Conservation (phyloP, 2,329 filamentous ascomycete genomes). For the Fusarium sp. region DNA sequence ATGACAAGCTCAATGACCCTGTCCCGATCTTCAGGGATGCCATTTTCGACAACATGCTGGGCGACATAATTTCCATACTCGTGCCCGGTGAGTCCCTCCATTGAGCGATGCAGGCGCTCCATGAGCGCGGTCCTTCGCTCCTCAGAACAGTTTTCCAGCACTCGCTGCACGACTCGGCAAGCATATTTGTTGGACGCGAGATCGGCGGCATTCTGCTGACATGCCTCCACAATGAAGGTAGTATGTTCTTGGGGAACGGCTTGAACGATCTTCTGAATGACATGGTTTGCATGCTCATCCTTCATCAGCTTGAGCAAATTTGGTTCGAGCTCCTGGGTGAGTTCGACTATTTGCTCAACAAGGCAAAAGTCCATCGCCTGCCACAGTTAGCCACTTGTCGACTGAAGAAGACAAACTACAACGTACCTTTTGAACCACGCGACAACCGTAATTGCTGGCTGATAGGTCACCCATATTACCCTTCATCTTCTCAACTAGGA, state of each 20-base stretch:
- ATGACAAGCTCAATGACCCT: slow-evolving; percentile 83
- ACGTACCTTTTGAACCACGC: slow-evolving; percentile 92
- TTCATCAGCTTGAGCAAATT: slow-evolving; percentile 84
- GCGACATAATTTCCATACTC: slow-evolving; percentile 97
- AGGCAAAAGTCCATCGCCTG: slow-evolving; percentile 91
- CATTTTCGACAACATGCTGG: slow-evolving; percentile 89
- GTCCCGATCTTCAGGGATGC: slow-evolving; percentile 78
- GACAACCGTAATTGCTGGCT: slow-evolving; percentile 91
- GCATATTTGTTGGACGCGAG: slow-evolving; percentile 87
- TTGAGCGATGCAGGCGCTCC: slow-evolving; percentile 82
- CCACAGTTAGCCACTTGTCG: slow-evolving; percentile 45
- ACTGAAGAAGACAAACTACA: neutral
- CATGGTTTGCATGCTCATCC: slow-evolving; percentile 95
- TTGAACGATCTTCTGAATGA: slow-evolving; percentile 95
- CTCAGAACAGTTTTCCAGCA: slow-evolving; percentile 86
- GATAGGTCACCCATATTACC: slow-evolving; percentile 86
- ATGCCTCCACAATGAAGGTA: slow-evolving; percentile 86
- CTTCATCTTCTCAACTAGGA: slow-evolving; percentile 88
- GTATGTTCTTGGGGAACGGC: slow-evolving; percentile 82
- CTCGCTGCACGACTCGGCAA: slow-evolving; percentile 92
- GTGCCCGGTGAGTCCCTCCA: slow-evolving; percentile 82
- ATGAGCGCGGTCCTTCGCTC: slow-evolving; percentile 81
- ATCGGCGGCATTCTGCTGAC: slow-evolving; percentile 80
- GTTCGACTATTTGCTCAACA: slow-evolving; percentile 88
- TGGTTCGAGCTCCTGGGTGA: slow-evolving; percentile 86